Percentiles rank a stretch among this genome's conserved stretches.
Conservation (phyloP, 192 early-diverging fungal species). For the Paraglomus brasilianum region DNA sequence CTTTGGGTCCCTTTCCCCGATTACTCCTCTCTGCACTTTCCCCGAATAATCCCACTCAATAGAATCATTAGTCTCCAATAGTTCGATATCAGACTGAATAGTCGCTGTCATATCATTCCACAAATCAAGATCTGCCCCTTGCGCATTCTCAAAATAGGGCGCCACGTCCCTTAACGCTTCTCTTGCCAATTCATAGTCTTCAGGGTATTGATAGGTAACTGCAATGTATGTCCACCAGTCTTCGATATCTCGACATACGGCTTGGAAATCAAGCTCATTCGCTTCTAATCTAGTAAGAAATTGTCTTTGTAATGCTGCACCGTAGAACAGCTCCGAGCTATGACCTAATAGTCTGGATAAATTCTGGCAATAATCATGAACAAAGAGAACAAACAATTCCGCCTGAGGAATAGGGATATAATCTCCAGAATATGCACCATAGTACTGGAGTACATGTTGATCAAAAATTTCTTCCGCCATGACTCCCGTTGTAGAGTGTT, state of each 20-base stretch:
- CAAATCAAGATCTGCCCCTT: neutral
- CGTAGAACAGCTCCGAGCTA: slow-evolving; percentile 24
- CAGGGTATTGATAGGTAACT: slow-evolving; percentile 15
- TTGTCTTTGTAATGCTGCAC: slow-evolving; percentile 19
- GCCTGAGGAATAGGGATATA: slow-evolving; percentile 23
- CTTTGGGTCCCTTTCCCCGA: slow-evolving; percentile 25
- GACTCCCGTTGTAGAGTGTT: slow-evolving; percentile 25
- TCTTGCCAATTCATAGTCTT: slow-evolving; percentile 22
- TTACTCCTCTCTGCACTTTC: neutral
- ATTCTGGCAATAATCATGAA: slow-evolving; percentile 24
- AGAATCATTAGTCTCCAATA: slow-evolving; percentile 20
- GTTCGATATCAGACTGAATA: slow-evolving; percentile 14
- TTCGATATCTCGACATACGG: slow-evolving; percentile 15
- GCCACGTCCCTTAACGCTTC: slow-evolving; percentile 18
- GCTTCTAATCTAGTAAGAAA: slow-evolving; percentile 10
- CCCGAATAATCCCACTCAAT: slow-evolving; percentile 28
- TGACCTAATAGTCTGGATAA: slow-evolving; percentile 11
- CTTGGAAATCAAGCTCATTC: neutral
- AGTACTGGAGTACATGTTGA: slow-evolving; percentile 6
- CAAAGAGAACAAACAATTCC: slow-evolving; percentile 16
- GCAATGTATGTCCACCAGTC: slow-evolving; percentile 27
- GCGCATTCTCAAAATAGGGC: neutral
- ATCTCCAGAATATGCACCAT: slow-evolving; percentile 20
- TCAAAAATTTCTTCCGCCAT: slow-evolving; percentile 23
- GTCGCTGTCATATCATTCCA: slow-evolving; percentile 12